phyloP scores from a whole-genome alignment of 768 basidiomycete species.

The Omphalotus guepiniiformis region DNA sequence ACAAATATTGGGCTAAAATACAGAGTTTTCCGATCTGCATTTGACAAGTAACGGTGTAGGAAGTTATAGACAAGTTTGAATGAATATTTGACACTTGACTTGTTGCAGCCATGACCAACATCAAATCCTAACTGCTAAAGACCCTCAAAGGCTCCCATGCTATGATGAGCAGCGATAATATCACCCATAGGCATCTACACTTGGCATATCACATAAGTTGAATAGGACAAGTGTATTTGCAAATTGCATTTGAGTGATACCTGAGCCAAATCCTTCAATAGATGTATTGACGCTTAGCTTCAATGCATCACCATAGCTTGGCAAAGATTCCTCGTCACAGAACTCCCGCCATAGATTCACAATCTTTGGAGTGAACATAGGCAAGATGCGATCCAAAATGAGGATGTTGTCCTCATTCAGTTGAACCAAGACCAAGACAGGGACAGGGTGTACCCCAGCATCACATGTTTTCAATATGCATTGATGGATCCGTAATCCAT shows the following conservation, averaged over 20 bases:
- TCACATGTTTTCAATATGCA: neutral
- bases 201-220: slow-evolving; percentile 6
- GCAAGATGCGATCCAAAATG: neutral
- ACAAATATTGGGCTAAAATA: slow-evolving; percentile 9
- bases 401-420: neutral
- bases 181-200: too few relatives aligned
- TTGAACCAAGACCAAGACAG: neutral
- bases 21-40: slow-evolving; percentile 4
- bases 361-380: neutral
- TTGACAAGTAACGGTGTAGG: slow-evolving; percentile 2
- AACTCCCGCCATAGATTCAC: neutral
- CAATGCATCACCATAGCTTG: slow-evolving; percentile 1
- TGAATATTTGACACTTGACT: neutral
- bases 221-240: slow-evolving; percentile 12
- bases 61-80: slow-evolving; percentile 4
- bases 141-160: slow-evolving; percentile 11
- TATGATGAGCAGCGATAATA: slow-evolving; percentile 11
- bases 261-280: slow-evolving; percentile 6
- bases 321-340: neutral
- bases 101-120: neutral
- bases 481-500: neutral
- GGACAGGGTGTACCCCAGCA: neutral
- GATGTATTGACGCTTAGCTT: slow-evolving; percentile 3
- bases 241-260: slow-evolving; percentile 14
- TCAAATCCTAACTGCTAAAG: slow-evolving; percentile 9